A percentile compares a stretch with the other conserved stretches of the same genome.
Conservation (phyloP, 2,329 filamentous ascomycete genomes). For the Colletotrichum chrysophilum region DNA sequence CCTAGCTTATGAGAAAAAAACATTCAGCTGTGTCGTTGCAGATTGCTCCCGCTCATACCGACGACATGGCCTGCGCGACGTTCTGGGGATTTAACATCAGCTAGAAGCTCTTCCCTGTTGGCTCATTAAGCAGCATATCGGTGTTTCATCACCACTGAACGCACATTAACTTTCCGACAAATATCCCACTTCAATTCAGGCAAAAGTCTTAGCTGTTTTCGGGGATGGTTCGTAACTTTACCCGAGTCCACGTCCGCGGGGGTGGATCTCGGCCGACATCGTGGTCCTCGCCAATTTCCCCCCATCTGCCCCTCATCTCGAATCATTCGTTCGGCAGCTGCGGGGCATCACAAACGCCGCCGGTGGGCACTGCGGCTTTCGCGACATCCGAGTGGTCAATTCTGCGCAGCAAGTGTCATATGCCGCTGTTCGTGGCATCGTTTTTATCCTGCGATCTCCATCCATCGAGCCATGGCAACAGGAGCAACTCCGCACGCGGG, state of each 20-base stretch:
- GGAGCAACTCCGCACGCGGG: conserved; percentile 12
- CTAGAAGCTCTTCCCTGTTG: not conserved
- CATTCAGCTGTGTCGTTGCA: not conserved
- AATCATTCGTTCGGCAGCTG: not conserved
- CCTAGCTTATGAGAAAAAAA: not conserved
- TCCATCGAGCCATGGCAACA: conserved; percentile 1
- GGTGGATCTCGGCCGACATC: not conserved
- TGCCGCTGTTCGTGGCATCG: not conserved
- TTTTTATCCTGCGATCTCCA: not conserved
- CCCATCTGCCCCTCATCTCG: not conserved
- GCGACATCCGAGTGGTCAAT: conserved; percentile 9
- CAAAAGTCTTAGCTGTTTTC: not conserved
- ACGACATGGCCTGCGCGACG: not conserved
- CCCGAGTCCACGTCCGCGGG: not conserved
- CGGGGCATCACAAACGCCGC: not conserved
- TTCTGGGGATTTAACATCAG: not conserved
- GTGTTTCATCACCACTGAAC: not conserved
- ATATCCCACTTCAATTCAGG: not conserved
- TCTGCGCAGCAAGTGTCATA: not conserved
- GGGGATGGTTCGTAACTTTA: not conserved
- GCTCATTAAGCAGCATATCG: not conserved
- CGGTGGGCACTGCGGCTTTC: conserved; percentile 14
- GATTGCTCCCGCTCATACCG: not conserved
- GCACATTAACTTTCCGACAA: not conserved
- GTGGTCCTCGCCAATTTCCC: not conserved